Evolutionary conservation across 2,329 filamentous ascomycete species (phyloP).

Genomic region (Talaromyces rugulosus): DNA sequence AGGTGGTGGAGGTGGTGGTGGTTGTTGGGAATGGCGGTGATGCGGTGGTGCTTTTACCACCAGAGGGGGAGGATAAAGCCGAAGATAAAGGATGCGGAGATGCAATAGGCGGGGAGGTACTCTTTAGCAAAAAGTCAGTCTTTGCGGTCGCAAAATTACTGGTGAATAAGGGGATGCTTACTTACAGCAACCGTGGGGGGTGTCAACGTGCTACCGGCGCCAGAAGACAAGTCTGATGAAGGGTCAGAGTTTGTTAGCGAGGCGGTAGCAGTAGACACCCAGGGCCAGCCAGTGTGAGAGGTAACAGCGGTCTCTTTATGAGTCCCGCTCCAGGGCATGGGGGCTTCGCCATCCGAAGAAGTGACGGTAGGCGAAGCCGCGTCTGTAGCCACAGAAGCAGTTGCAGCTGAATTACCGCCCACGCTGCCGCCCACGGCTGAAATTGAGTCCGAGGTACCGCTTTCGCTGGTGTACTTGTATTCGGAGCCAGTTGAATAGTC

Average conservation of each 20-base stretch:
- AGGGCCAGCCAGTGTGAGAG: conserved; percentile 64
- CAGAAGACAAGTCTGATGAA: conserved; percentile 74
- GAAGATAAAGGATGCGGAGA: conserved; percentile 42
- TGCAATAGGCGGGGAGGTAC: conserved; percentile 52
- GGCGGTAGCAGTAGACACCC: conserved; percentile 54
- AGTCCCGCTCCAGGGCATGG: conserved; percentile 61
- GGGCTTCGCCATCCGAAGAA: conserved; percentile 50
- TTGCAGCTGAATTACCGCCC: conserved; percentile 56
- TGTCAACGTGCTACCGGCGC: conserved; percentile 69
- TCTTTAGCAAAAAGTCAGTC: conserved; percentile 30
- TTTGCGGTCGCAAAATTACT: conserved; percentile 13
- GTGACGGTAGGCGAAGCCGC: conserved; percentile 62
- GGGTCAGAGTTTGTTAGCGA: conserved; percentile 59
- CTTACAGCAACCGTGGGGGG: conserved; percentile 63
- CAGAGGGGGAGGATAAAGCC: conserved; percentile 46
- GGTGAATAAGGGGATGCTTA: conserved; percentile 45
- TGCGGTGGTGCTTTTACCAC: conserved; percentile 31
- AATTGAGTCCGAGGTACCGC: conserved; percentile 79
- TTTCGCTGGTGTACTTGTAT: conserved; percentile 76
- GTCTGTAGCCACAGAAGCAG: conserved; percentile 39
- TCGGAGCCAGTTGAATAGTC: conserved; percentile 90
- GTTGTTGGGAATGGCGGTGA: background rate
- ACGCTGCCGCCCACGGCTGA: conserved; percentile 71
- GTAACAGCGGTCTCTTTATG: conserved; percentile 41
- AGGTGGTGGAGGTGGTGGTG: background rate